These are phyloP conservation scores for Syzygium aromaticum DNA, from an alignment of 345 rosid genomes.

Conservation along the genomic window DNA sequence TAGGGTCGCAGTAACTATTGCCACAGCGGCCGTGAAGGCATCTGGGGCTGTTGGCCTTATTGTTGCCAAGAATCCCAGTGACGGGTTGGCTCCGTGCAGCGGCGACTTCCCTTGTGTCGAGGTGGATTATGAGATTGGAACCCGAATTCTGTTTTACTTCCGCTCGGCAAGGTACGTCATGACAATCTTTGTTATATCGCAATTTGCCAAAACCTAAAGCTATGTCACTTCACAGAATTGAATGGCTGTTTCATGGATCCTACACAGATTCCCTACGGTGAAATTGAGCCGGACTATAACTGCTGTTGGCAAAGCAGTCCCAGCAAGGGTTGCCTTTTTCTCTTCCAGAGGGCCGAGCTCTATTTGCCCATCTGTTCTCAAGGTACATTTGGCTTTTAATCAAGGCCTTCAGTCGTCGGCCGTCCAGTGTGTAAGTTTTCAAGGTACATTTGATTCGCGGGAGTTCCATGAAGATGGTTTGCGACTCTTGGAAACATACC, in stretches of 20 bases:
- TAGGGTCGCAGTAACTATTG: conserved; percentile 2
- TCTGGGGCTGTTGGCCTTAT: conserved; percentile 46
- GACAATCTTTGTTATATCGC: not conserved
- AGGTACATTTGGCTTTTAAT: conserved; percentile 9
- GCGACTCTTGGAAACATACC: not conserved
- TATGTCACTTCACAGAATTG: not conserved
- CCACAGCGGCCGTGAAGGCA: conserved; percentile 12
- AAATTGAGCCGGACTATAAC: conserved; percentile 25
- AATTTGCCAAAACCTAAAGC: not conserved
- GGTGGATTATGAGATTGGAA: conserved; percentile 62
- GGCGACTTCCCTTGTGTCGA: conserved; percentile 38
- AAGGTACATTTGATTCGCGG: rapidly evolving
- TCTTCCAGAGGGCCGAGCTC: conserved; percentile 39
- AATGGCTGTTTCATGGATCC: not conserved
- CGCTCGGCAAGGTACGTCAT: conserved; percentile 29
- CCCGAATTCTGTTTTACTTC: conserved; percentile 47
- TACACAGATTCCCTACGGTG: conserved; percentile 18
- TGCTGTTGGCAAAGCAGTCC: conserved; percentile 13
- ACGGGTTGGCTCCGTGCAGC: conserved; percentile 21
- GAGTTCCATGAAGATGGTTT: not conserved
- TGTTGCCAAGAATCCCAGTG: conserved; percentile 40
- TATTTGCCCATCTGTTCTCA: conserved; percentile 30
- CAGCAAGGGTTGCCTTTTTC: conserved; percentile 27
- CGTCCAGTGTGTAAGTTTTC: not conserved
- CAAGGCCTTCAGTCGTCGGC: not conserved